These are phyloP conservation scores for Pythium sukuiense DNA, from an alignment of 352 stramenopile species.

Conservation along the genomic window DNA sequence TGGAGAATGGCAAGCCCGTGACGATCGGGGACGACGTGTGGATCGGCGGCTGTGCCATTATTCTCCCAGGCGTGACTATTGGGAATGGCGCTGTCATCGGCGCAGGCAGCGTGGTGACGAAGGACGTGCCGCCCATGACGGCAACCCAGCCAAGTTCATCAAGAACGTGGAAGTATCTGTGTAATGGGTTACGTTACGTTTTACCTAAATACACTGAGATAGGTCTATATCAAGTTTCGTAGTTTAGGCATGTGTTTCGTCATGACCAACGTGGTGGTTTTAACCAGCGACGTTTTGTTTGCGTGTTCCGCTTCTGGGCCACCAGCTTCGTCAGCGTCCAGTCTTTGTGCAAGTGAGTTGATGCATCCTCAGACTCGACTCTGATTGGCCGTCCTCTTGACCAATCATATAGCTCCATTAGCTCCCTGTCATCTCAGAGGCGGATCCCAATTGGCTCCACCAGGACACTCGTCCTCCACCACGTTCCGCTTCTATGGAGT, in stretches of 20 bases:
- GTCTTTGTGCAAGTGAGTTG: constrained; percentile 20
- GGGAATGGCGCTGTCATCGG: constrained; percentile 61
- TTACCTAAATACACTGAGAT: no score
- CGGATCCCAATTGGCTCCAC: constrained; percentile 12
- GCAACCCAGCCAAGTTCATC: constrained; percentile 79
- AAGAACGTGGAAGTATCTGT: constrained; percentile 37
- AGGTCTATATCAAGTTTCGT: neutral
- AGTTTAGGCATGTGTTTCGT: neutral
- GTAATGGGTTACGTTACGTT: neutral
- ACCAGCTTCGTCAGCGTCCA: constrained; percentile 2
- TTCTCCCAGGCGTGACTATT: constrained; percentile 71
- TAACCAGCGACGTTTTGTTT: neutral
- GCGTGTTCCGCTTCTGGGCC: constrained; percentile 6
- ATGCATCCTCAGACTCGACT: constrained; percentile 23
- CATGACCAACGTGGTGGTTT: neutral
- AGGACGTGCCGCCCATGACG: constrained; percentile 60
- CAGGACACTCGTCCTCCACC: constrained; percentile 6
- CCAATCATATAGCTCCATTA: neutral
- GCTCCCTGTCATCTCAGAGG: constrained; percentile 7
- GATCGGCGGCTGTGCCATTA: constrained; percentile 75
- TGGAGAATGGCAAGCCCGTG: constrained; percentile 65
- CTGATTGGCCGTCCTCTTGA: constrained; percentile 14
- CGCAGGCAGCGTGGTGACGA: constrained; percentile 79
- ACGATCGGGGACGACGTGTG: constrained; percentile 84
- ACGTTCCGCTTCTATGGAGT: constrained; percentile 22